phyloP scores from a whole-genome alignment of 768 basidiomycete species.

The Lentinula guzmanii region DNA sequence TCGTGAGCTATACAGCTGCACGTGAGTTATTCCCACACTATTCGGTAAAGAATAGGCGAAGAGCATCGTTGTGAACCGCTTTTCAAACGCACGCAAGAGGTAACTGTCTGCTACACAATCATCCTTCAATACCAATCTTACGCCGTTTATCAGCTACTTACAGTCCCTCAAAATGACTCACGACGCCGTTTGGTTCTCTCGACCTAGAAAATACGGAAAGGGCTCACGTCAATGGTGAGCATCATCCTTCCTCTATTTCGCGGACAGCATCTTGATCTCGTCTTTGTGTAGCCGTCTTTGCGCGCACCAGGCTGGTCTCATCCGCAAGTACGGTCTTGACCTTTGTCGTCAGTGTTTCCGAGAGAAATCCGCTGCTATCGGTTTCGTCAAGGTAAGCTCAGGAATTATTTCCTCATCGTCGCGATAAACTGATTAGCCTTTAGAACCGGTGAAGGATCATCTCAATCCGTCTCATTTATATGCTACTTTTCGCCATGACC shows the following conservation, averaged over 20 bases:
- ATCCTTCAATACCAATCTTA: neutral
- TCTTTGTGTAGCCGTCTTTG: slow-evolving; percentile 72
- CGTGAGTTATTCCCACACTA: neutral
- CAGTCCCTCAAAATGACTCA: slow-evolving; percentile 74
- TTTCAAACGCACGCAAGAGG: slow-evolving; percentile 5
- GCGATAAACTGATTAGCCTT: neutral
- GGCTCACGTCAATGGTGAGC: slow-evolving; percentile 91
- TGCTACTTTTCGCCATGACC: neutral
- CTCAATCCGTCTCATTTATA: neutral
- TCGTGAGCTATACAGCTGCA: neutral
- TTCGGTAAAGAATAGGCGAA: neutral
- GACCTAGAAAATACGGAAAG: slow-evolving; percentile 92
- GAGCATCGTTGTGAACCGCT: neutral
- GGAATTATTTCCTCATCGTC: neutral
- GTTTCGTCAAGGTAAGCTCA: slow-evolving; percentile 81
- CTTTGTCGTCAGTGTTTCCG: slow-evolving; percentile 99
- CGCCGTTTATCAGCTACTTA: slow-evolving; percentile 7
- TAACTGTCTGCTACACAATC: slow-evolving; percentile 4
- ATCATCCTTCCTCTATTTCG: neutral
- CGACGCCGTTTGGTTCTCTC: slow-evolving; percentile 98
- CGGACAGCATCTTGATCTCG: slow-evolving; percentile 5
- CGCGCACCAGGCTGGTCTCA: slow-evolving; percentile 95
- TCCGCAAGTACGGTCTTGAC: slow-evolving; percentile 95
- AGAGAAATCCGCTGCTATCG: slow-evolving; percentile 89
- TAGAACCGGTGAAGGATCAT: slow-evolving; percentile 36